A percentile compares a stretch with the other conserved stretches of the same genome.
These are phyloP conservation scores for Biancaea sappan DNA, from an alignment of 306 rosid species.

Conservation along the genomic window DNA sequence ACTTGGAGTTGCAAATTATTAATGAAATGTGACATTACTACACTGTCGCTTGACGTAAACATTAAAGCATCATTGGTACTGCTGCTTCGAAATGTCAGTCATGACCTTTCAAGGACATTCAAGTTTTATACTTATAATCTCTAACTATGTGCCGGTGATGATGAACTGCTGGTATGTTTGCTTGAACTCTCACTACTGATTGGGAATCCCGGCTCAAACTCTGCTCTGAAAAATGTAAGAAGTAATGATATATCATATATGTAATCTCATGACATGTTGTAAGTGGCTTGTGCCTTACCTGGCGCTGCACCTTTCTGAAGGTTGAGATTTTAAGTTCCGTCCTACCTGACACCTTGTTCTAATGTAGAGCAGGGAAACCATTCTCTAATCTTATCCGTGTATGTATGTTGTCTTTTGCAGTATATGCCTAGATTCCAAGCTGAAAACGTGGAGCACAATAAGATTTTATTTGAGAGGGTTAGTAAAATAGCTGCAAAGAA, in stretches of 20 bases:
- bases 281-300: too few species aligned
- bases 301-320: background rate
- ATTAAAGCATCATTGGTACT: background rate
- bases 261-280: background rate
- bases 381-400: background rate
- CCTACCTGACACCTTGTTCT: background rate
- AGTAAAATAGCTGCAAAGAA: conserved; percentile 62
- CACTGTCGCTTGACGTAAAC: background rate
- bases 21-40: background rate
- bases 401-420: conserved; percentile 28
- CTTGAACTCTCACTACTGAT: background rate
- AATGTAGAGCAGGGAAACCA: background rate
- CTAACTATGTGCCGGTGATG: background rate
- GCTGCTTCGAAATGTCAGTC: background rate
- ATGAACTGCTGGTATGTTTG: background rate
- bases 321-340: background rate
- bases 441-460: conserved; percentile 63
- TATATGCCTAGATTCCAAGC: conserved; percentile 52
- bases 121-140: background rate
- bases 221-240: background rate
- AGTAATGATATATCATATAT: background rate
- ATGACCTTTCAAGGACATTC: background rate
- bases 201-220: too few species aligned
- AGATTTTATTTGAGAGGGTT: conserved; percentile 57
- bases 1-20: background rate